A percentile compares a stretch with the other conserved stretches of the same genome.
phyloP scores from a whole-genome alignment of 352 stramenopile genomes.

The Phytopythium vexans region DNA sequence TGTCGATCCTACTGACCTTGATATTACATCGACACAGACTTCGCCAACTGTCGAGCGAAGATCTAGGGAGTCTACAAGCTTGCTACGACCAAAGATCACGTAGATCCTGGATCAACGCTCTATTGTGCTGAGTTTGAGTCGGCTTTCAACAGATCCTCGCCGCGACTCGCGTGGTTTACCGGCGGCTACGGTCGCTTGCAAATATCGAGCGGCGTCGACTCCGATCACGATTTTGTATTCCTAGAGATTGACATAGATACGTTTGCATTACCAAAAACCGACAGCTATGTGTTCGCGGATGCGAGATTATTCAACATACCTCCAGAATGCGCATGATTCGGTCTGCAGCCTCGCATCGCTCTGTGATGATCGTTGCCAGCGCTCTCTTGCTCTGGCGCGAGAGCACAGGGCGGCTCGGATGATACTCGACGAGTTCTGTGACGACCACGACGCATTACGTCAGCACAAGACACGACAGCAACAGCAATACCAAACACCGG shows the following conservation, averaged over 20 bases:
- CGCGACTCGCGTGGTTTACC: conserved; percentile 16
- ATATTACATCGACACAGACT: too few relatives aligned
- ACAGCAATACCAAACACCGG: neutral
- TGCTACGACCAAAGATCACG: too few relatives aligned
- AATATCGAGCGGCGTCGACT: conserved; percentile 30
- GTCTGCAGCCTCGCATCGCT: conserved; percentile 64
- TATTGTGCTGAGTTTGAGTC: too few relatives aligned
- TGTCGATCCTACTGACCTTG: too few relatives aligned
- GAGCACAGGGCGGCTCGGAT: conserved; percentile 12
- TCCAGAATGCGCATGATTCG: conserved; percentile 79
- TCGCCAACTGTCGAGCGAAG: too few relatives aligned
- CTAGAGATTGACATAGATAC: conserved; percentile 9
- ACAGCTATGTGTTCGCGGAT: neutral
- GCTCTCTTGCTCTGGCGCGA: conserved; percentile 35
- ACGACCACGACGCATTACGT: conserved; percentile 2
- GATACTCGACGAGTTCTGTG: conserved; percentile 17
- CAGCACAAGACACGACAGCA: neutral
- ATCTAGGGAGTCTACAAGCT: too few relatives aligned
- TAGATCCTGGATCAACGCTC: too few relatives aligned
- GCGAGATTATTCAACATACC: conserved; percentile 16
- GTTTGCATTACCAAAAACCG: too few relatives aligned
- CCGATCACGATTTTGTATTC: conserved; percentile 46
- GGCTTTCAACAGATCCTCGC: neutral
- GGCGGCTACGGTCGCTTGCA: conserved; percentile 25
- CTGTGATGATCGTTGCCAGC: conserved; percentile 40